phyloP scores from a whole-genome alignment of 2,329 filamentous ascomycete genomes.

The Epichloe scottii region DNA sequence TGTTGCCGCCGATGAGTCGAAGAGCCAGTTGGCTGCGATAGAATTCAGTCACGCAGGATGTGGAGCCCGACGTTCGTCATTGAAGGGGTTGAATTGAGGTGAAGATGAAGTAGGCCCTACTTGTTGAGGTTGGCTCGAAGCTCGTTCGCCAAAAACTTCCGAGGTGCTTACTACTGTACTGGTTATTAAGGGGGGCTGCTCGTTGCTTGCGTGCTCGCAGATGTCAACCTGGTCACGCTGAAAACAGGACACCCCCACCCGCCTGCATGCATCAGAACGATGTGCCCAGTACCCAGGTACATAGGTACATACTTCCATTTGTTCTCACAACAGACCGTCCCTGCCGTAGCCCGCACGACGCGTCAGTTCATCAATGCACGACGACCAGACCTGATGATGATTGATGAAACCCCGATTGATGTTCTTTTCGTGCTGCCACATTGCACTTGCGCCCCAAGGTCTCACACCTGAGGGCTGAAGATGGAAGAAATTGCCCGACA shows the following conservation, averaged over 20 bases:
- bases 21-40: background rate
- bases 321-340: too few relatives aligned
- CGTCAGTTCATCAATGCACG: background rate
- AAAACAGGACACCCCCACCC: background rate
- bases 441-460: background rate
- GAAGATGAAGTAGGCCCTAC: background rate
- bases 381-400: background rate
- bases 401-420: background rate
- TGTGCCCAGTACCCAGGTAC: too few relatives aligned
- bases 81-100: background rate
- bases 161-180: background rate
- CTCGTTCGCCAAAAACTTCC: too few relatives aligned
- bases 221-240: background rate
- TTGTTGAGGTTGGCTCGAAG: too few relatives aligned
- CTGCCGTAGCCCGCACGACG: background rate
- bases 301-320: too few relatives aligned
- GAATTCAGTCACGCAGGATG: background rate
- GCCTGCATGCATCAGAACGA: background rate
- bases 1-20: background rate
- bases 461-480: background rate
- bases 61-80: background rate
- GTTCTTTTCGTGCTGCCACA: background rate
- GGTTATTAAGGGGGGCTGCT: too few relatives aligned
- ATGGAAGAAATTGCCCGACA: conserved; percentile 22
- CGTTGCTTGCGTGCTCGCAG: background rate